Evolutionary conservation across 1,284 basidiomycete species (phyloP).

Genomic region (Cystobasidium slooffiae): DNA sequence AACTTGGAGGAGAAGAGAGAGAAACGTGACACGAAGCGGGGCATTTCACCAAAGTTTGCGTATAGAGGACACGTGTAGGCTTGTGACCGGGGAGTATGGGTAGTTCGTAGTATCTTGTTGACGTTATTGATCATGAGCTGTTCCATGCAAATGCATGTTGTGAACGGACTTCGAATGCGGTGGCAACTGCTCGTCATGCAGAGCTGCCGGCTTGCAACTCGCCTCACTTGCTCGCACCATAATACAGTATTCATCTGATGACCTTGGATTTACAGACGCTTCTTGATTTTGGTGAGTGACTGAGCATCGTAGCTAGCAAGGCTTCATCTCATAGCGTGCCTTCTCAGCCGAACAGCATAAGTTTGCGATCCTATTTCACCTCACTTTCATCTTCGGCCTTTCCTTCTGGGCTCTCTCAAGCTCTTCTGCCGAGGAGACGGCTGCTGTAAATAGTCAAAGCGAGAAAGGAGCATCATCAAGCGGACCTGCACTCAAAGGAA

Average conservation of each 20-base stretch:
- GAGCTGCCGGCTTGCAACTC: slow-evolving; percentile 8
- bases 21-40: slow-evolving; percentile 36
- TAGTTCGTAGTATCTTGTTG: no score
- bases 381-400: slow-evolving; percentile 33
- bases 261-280: slow-evolving; percentile 16
- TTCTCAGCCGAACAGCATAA: slow-evolving; percentile 35
- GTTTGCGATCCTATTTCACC: slow-evolving; percentile 38
- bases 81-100: no score
- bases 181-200: background rate
- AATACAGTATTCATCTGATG: background rate
- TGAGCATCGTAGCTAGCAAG: background rate
- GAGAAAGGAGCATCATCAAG: slow-evolving; percentile 3
- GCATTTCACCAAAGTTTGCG: background rate
- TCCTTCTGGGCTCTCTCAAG: slow-evolving; percentile 19
- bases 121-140: no score
- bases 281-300: slow-evolving; percentile 31
- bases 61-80: no score
- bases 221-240: background rate
- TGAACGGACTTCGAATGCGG: background rate
- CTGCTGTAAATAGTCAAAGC: slow-evolving; percentile 6
- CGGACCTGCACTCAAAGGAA: slow-evolving; percentile 10
- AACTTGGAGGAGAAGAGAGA: slow-evolving; percentile 43
- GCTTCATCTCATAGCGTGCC: slow-evolving; percentile 1
- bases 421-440: background rate
- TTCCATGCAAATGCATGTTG: no score